Percentiles rank a stretch among this genome's conserved stretches.
These are phyloP conservation scores for Coemansia sp. DNA, from an alignment of 192 early-diverging fungal species.

Conservation along the genomic window DNA sequence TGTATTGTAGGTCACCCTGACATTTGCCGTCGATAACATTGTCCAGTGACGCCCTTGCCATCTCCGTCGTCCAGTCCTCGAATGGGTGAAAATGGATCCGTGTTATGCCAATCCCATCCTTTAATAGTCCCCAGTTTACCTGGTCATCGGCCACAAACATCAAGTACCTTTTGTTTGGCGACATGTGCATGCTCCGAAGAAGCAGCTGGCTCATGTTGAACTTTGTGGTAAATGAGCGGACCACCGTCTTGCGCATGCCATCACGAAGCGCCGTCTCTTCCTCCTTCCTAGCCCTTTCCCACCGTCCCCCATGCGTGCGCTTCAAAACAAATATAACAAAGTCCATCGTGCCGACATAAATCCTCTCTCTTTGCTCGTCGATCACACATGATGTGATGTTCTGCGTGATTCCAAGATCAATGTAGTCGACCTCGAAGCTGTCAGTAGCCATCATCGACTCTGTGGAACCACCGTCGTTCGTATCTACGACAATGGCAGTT, in stretches of 20 bases:
- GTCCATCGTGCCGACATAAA: slow-evolving; percentile 31
- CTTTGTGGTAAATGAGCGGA: slow-evolving; percentile 45
- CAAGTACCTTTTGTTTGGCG: slow-evolving; percentile 34
- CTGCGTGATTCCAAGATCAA: slow-evolving; percentile 25
- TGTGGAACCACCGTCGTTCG: background rate
- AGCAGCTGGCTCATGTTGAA: slow-evolving; percentile 40
- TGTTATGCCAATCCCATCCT: slow-evolving; percentile 27
- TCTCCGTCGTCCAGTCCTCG: slow-evolving; percentile 26
- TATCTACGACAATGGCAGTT: slow-evolving; percentile 25
- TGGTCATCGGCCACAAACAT: slow-evolving; percentile 46
- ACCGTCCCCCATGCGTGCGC: slow-evolving; percentile 3
- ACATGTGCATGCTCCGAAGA: slow-evolving; percentile 33
- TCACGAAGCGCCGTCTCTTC: slow-evolving; percentile 26
- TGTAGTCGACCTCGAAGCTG: slow-evolving; percentile 7
- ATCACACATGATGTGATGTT: slow-evolving; percentile 38
- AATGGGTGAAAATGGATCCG: slow-evolving; percentile 46
- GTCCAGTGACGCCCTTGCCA: slow-evolving; percentile 9
- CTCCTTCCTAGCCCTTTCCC: slow-evolving; percentile 10
- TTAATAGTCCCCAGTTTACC: slow-evolving; percentile 25
- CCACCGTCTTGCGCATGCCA: slow-evolving; percentile 34
- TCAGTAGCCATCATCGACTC: background rate
- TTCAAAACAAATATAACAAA: slow-evolving; percentile 33
- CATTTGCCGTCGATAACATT: slow-evolving; percentile 14
- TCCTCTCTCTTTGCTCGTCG: slow-evolving; percentile 19
- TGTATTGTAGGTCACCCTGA: slow-evolving; percentile 27